Conservation (phyloP, 306 rosid genomes). For the Astragalus glycyphyllos region DNA sequence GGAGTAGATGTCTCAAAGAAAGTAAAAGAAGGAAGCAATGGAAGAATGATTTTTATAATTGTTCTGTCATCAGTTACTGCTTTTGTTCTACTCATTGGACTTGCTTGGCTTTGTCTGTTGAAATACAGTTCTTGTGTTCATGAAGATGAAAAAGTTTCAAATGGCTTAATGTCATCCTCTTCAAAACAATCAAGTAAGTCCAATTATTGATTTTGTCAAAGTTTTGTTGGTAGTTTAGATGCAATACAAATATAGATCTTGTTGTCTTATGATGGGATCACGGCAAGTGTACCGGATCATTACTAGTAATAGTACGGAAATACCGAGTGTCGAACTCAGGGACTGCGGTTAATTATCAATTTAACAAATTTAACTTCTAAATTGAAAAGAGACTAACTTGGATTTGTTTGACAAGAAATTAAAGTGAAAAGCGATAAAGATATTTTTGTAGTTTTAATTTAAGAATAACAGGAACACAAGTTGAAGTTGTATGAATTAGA, state of each 20-base stretch:
- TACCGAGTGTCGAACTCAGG: too few species aligned
- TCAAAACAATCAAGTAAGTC: conserved; percentile 66
- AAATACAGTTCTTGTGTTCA: conserved; percentile 49
- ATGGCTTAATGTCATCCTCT: conserved; percentile 51
- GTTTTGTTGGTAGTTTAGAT: conserved; percentile 12
- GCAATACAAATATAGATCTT: conserved; percentile 6
- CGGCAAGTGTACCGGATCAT: too few species aligned
- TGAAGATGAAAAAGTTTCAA: conserved; percentile 51
- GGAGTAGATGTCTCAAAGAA: conserved; percentile 80
- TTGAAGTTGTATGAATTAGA: too few species aligned
- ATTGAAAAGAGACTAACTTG: too few species aligned
- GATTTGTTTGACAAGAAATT: too few species aligned
- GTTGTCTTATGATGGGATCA: conserved; percentile 17
- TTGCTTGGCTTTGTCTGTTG: conserved; percentile 71
- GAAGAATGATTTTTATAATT: conserved; percentile 59
- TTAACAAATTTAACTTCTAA: too few species aligned
- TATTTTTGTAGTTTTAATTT: too few species aligned
- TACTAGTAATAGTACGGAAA: too few species aligned
- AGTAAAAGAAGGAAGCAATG: conserved; percentile 54
- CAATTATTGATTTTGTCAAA: conserved; percentile 9
- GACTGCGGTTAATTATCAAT: too few species aligned
- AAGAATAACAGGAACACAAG: too few species aligned
- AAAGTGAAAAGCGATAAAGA: too few species aligned
- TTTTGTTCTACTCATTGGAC: conserved; percentile 62
- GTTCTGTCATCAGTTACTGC: conserved; percentile 75